These are phyloP conservation scores for Blastobotrys buckinghamii DNA, from an alignment of 1,139 yeast genomes.

Conservation along the genomic window DNA sequence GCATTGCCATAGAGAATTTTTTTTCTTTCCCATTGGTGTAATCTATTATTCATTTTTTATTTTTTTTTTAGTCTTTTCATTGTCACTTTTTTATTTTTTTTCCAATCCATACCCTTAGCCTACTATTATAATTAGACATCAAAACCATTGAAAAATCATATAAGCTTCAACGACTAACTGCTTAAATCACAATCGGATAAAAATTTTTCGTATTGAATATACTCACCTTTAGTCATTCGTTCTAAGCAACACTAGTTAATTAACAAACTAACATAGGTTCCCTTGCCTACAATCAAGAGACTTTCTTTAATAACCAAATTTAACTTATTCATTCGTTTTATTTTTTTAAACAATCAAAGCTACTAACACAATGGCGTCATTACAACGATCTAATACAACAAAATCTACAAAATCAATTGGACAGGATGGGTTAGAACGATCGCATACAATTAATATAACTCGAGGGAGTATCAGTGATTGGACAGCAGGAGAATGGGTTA, in stretches of 20 bases:
- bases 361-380: not conserved
- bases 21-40: too few relatives aligned
- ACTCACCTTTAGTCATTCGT: not conserved
- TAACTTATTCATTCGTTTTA: not conserved
- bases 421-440: slow-evolving; percentile 5
- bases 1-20: too few relatives aligned
- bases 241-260: too few relatives aligned
- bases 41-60: too few relatives aligned
- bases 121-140: too few relatives aligned
- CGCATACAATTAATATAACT: slow-evolving; percentile 7
- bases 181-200: too few relatives aligned
- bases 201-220: not conserved
- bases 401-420: not conserved
- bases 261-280: not conserved
- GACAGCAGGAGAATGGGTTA: slow-evolving; percentile 2
- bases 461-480: slow-evolving; percentile 8
- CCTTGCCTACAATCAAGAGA: slow-evolving; percentile 8
- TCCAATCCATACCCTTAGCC: too few relatives aligned
- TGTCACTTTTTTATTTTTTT: too few relatives aligned
- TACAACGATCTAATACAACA: not conserved
- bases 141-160: too few relatives aligned
- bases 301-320: not conserved
- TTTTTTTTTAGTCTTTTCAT: too few relatives aligned
- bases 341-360: not conserved
- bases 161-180: too few relatives aligned